phyloP scores from a whole-genome alignment of 805 yeast species.

The Teunomyces funiuensis region DNA sequence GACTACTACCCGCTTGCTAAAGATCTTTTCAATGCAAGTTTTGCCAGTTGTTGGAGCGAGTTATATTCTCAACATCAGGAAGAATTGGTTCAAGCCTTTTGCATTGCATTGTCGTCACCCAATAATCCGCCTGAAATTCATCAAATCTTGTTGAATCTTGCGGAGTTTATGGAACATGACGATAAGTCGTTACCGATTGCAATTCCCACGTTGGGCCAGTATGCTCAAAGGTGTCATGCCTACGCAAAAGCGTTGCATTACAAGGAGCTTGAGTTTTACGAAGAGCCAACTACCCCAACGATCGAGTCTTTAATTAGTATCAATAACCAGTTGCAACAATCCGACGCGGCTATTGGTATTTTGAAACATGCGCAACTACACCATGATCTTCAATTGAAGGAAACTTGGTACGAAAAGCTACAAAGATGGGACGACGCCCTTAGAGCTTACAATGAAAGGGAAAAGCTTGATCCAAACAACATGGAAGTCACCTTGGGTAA shows the following conservation, averaged over 20 bases:
- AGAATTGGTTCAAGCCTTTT: constrained; percentile 80
- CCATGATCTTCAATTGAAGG: constrained; percentile 87
- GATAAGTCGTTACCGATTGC: constrained; percentile 91
- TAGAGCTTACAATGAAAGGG: constrained; percentile 82
- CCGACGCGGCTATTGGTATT: constrained; percentile 97
- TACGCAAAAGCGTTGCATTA: constrained; percentile 96
- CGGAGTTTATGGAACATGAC: constrained; percentile 97
- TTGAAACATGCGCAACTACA: constrained; percentile 90
- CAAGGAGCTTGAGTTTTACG: constrained; percentile 90
- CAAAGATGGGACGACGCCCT: constrained; percentile 99
- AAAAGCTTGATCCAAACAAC: constrained; percentile 59
- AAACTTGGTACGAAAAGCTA: constrained; percentile 95
- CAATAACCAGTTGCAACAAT: constrained; percentile 91
- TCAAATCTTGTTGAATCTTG: constrained; percentile 82
- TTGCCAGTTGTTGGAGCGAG: constrained; percentile 94
- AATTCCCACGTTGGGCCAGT: constrained; percentile 84
- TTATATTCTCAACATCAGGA: constrained; percentile 86
- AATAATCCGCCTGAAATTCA: constrained; percentile 95
- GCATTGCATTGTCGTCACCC: constrained; percentile 84
- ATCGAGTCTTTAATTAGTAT: constrained; percentile 90
- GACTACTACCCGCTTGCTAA: constrained; percentile 85
- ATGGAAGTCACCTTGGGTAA: constrained; percentile 95
- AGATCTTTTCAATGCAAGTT: constrained; percentile 90
- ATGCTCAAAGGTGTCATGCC: constrained; percentile 94
- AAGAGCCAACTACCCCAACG: constrained; percentile 88